Evolutionary conservation across 2,329 filamentous ascomycete genomes (phyloP), one percentile per base, ranked within the genome.

Genomic region (Ustulina deusta): DNA sequence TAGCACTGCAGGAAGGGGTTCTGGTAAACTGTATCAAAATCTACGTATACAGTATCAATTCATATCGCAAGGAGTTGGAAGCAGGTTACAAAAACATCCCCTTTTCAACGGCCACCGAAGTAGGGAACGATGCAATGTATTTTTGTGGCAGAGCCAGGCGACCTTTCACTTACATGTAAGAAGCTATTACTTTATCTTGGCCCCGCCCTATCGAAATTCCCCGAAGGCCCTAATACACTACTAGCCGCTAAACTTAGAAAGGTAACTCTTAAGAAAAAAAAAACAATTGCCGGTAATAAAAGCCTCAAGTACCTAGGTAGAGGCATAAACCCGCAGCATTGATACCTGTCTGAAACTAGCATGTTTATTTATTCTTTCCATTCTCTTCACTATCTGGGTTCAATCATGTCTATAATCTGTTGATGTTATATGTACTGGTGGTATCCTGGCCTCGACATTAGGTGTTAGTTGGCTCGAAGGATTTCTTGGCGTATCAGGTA

Each of bases 401-500:
- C 2, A 32, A 32, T 22, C 59, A 44, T 62, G 54, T 7, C 20
- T 13, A 38, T 67, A 55, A 22, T 36, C 54, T 44, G 29, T 29
- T n/a, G 34, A 25, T 36, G 13, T 34, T 61, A 54, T 44, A 11
- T 49, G 22, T 10, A 58, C 36, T 38, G 4, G 42, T 60, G 15
- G 49, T 55, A 46, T 40, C 34, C 48, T 27, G 27, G 20, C 62
- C 29, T 62, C 17, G 22, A 25, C 5, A 42, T 57, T 29, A 51
- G 56, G 44, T 40, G 17, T 29, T 13, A 40, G 58, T 22, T 42
- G 58, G 46, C 57, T n/a, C 32, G 29, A 62, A 69, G 63, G 66
- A 69, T 69, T 66, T n/a, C 67, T 69, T 69, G 67, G 67, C 67
- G 67, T 66, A 52, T 69, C 67, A 66, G 59, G 63, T 69, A 32